Evolutionary conservation across 1,284 basidiomycete genomes (phyloP).

Genomic region (Puccinia triticina): DNA sequence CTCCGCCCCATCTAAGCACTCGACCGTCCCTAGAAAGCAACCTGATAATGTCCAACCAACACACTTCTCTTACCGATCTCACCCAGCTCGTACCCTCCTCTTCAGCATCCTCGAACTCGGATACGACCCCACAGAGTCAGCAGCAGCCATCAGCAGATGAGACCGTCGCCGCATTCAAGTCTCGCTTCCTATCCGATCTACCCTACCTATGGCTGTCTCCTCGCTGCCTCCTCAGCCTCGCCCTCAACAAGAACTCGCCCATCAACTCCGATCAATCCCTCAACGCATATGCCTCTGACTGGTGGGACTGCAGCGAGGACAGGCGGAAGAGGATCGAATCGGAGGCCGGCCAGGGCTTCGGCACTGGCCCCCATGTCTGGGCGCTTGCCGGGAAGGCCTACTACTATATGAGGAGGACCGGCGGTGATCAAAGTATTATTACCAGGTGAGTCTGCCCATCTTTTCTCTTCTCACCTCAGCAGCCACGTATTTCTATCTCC

Average conservation of each 20-base stretch:
- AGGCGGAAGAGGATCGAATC: slow-evolving; percentile 62
- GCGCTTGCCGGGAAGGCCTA: slow-evolving; percentile 86
- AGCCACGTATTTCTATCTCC: not conserved
- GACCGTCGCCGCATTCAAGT: slow-evolving; percentile 70
- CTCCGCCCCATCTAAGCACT: not conserved
- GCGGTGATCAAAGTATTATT: slow-evolving; percentile 86
- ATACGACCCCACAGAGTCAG: not conserved
- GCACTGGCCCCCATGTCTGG: slow-evolving; percentile 74
- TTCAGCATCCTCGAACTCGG: not conserved
- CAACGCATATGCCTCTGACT: slow-evolving; percentile 78
- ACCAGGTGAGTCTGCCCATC: slow-evolving; percentile 68
- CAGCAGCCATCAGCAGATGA: slow-evolving; percentile 45
- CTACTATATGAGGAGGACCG: slow-evolving; percentile 92
- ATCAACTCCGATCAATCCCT: slow-evolving; percentile 78
- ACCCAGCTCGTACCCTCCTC: slow-evolving; percentile 35
- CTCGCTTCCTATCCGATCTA: slow-evolving; percentile 79
- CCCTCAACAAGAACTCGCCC: slow-evolving; percentile 82
- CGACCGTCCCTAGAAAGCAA: too few relatives aligned
- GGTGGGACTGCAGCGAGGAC: slow-evolving; percentile 65
- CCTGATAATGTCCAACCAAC: slow-evolving; percentile 18
- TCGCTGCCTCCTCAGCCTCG: slow-evolving; percentile 71
- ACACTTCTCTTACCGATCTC: slow-evolving; percentile 37
- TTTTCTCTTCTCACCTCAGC: not conserved
- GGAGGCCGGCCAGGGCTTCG: slow-evolving; percentile 49
- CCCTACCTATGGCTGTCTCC: slow-evolving; percentile 66